Evolutionary conservation across 176 grass and related monocot genomes (phyloP).

Genomic region (Eremochloa ophiuroides): DNA sequence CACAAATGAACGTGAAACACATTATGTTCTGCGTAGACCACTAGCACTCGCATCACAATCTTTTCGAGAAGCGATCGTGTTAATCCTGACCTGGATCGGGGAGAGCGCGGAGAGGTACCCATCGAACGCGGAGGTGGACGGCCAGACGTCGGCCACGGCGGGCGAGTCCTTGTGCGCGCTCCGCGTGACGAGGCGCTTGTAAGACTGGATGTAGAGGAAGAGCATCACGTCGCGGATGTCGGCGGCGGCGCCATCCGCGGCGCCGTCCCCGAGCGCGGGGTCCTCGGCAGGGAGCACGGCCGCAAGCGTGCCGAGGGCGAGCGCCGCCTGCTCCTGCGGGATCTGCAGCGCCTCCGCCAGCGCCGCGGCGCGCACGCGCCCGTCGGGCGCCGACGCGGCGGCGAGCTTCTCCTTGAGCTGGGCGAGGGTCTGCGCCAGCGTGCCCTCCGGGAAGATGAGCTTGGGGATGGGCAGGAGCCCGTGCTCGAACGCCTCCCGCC

Average conservation of each 20-base stretch:
- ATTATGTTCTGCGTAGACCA: neutral
- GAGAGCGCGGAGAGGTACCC: constrained; percentile 90
- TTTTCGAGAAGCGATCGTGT: neutral
- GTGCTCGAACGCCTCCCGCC: constrained; percentile 87
- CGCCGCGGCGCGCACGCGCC: constrained; percentile 43
- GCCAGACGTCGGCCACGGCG: constrained; percentile 83
- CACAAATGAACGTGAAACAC: neutral
- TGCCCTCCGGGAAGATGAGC: constrained; percentile 79
- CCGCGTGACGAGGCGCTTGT: constrained; percentile 80
- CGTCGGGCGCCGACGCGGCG: neutral
- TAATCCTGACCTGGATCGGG: constrained; percentile 75
- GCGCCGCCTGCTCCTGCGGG: constrained; percentile 61
- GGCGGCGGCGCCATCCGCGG: constrained; percentile 18
- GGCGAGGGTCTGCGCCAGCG: constrained; percentile 52
- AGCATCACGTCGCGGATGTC: constrained; percentile 73
- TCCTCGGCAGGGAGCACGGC: constrained; percentile 71
- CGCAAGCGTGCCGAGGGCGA: constrained; percentile 71
- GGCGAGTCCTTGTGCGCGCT: constrained; percentile 84
- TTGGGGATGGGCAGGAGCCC: constrained; percentile 87
- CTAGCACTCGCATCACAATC: neutral
- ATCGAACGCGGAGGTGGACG: constrained; percentile 91
- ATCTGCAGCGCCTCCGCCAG: constrained; percentile 86
- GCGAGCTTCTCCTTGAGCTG: constrained; percentile 67
- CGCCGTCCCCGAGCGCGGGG: constrained; percentile 37
- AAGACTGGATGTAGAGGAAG: constrained; percentile 90